These are phyloP conservation scores for Oryza glumipatula DNA, from an alignment of 176 grass and related monocot species.

Conservation along the genomic window DNA sequence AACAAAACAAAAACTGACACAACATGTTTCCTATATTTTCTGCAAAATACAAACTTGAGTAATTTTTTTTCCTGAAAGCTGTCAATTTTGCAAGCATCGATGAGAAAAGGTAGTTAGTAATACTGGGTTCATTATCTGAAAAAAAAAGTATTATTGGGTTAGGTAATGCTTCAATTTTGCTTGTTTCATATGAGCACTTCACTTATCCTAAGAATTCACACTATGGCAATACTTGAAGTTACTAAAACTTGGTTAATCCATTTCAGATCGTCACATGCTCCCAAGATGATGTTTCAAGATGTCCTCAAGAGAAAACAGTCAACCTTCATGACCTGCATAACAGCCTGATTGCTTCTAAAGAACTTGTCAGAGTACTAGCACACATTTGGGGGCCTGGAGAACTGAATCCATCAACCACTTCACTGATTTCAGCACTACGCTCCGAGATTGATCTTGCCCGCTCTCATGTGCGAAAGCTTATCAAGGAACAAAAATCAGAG, in stretches of 20 bases:
- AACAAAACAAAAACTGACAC: not conserved
- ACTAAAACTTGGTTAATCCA: conserved; percentile 13
- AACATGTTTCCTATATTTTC: not conserved
- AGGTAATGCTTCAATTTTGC: not conserved
- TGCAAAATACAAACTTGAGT: not conserved
- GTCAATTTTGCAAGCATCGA: not conserved
- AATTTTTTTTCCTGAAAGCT: not conserved
- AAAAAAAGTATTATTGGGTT: not conserved
- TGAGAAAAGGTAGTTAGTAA: not conserved
- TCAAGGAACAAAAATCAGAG: conserved; percentile 49
- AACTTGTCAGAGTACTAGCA: conserved; percentile 71
- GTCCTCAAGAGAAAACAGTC: conserved; percentile 26
- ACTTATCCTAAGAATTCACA: not conserved
- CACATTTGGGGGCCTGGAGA: conserved; percentile 61
- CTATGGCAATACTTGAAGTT: not conserved
- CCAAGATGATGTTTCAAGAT: conserved; percentile 36
- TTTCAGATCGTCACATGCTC: conserved; percentile 44
- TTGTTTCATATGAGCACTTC: not conserved
- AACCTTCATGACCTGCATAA: conserved; percentile 61
- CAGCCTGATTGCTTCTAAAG: conserved; percentile 70
- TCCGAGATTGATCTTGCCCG: conserved; percentile 64
- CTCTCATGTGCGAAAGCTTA: conserved; percentile 53
- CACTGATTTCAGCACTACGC: conserved; percentile 68
- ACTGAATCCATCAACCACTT: conserved; percentile 51
- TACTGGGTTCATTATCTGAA: not conserved